Evolutionary conservation across 106 monocot genomes (phyloP).

Genomic region (Narthecium ossifragum): DNA sequence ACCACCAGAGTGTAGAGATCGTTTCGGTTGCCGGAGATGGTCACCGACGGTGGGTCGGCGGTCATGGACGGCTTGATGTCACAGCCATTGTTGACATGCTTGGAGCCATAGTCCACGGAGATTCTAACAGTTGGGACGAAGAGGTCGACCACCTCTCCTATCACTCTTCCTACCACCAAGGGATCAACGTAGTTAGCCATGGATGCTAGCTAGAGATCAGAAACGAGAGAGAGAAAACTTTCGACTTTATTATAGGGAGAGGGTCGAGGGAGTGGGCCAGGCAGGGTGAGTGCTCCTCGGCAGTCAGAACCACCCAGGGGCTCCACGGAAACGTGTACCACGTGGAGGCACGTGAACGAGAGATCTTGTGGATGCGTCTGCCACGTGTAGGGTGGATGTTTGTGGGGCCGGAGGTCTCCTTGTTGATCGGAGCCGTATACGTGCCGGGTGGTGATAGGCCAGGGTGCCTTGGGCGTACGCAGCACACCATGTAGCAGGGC

Average conservation of each 20-base stretch:
- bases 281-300: too few relatives aligned
- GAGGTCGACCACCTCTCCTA: slow-evolving; percentile 80
- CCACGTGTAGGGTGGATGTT: too few relatives aligned
- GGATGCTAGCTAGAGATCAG: not conserved
- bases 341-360: too few relatives aligned
- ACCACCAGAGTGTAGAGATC: slow-evolving; percentile 60
- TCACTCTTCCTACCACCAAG: slow-evolving; percentile 67
- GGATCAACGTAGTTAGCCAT: slow-evolving; percentile 58
- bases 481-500: too few relatives aligned
- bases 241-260: not conserved
- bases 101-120: slow-evolving; percentile 37
- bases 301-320: too few relatives aligned
- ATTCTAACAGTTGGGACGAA: slow-evolving; percentile 60
- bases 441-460: too few relatives aligned
- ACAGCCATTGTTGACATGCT: slow-evolving; percentile 67
- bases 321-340: too few relatives aligned
- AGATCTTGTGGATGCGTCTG: too few relatives aligned
- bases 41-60: slow-evolving; percentile 27
- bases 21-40: slow-evolving; percentile 29
- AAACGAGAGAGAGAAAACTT: not conserved
- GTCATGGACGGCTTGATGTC: slow-evolving; percentile 57
- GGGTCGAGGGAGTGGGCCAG: not conserved
- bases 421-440: too few relatives aligned
- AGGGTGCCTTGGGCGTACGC: too few relatives aligned
- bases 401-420: too few relatives aligned